Evolutionary conservation across 2,329 filamentous ascomycete species (phyloP).

Genomic region (Trichoderma citrinoviride): DNA sequence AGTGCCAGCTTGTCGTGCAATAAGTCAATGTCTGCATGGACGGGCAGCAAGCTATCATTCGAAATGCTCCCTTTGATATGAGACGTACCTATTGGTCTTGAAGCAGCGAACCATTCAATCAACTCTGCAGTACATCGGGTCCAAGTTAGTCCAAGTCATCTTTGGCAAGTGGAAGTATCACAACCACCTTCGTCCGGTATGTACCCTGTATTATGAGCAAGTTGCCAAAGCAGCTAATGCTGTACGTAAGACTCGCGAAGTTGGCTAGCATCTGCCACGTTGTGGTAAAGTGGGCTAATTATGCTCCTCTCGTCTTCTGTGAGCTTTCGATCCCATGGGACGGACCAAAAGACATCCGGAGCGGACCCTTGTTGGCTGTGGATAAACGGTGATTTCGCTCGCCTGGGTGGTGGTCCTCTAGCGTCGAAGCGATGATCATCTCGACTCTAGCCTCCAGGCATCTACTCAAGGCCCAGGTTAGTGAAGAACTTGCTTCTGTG

Average conservation of each 20-base stretch:
- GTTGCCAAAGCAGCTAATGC: constrained; percentile 4
- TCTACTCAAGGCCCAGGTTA: neutral
- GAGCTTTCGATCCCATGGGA: neutral
- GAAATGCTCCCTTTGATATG: neutral
- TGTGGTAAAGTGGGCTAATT: constrained; percentile 9
- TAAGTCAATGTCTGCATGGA: neutral
- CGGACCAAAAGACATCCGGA: neutral
- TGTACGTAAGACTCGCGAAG: constrained; percentile 5
- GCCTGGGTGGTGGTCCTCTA: neutral
- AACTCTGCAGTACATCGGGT: no score
- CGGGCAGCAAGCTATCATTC: neutral
- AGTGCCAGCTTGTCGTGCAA: neutral
- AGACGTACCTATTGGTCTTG: neutral
- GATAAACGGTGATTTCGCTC: neutral
- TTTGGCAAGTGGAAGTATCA: no score
- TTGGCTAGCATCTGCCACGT: neutral
- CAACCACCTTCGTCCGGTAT: no score
- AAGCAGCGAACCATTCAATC: neutral
- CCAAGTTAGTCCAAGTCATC: no score
- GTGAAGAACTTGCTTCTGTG: neutral
- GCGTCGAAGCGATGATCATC: constrained; percentile 2
- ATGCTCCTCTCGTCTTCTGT: neutral
- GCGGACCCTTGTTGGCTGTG: neutral
- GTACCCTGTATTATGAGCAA: no score
- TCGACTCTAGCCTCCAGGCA: neutral